Base-by-base conservation (phyloP, 768 basidiomycete genomes). In the Russula emetica region DNA sequence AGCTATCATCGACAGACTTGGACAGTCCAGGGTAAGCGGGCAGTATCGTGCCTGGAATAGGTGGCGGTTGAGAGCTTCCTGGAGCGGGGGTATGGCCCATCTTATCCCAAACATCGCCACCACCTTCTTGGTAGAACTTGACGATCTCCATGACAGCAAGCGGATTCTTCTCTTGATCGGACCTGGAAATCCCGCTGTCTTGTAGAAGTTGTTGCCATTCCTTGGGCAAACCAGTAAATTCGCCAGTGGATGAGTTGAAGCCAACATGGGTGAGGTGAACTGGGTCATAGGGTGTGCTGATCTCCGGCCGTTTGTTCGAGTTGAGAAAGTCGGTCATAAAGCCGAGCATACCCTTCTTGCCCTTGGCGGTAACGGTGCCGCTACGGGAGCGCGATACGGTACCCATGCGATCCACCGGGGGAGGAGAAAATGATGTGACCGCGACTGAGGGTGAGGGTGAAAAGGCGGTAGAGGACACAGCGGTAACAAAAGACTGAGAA, bases 211-310 rank as follows among this genome's bases (percentile, higher is more conserved):
- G 93, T 72, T 99, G 97, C 97, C 97, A 99, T 78, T 98, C 96
- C 75, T 96, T 96, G 3, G 97, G 97, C 36, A 99, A 81, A 2
- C 97, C 97, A 10, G 93, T 94, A 77, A 95, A 98, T 77, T 99
- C 96, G 63, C 97, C 97, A 0, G 96, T 98, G 61, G 93, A 96
- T 7, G 92, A 92, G 76, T 99, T 98, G 85, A 98, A 98, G 64
- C 96, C 96, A 73, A 99, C 97, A 73, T 99, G 97, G 3, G 97
- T 98, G 71, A 99, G 88, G 78, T 98, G 96, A 44, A 98, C 96
- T 36, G 97, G 97, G 76, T 99, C 97, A 74, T 96, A 98, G 0
- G 97, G 97, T 0, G 94, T 95, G 73, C 92, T 94, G 79, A 99
- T 98, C 76, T 96, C 94, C 16, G 84, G 85, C 14, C 88, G 84